Evolutionary conservation across 139 green algal genomes (phyloP), one percentile per base, ranked within the genome.

Genomic region (Chlamydomonas schloesseri): DNA sequence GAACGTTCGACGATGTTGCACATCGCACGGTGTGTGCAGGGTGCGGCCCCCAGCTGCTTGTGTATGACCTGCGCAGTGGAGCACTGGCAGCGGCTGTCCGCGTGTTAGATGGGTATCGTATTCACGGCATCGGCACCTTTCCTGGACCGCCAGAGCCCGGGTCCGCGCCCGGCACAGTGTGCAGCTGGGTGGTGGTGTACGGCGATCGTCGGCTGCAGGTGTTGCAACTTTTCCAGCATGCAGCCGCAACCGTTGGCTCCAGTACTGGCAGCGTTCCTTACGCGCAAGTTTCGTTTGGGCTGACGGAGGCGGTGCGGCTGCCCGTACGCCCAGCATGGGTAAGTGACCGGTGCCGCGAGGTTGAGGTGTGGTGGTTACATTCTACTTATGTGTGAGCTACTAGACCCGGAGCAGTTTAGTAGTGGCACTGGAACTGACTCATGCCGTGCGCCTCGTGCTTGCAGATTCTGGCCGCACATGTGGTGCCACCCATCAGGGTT

Each of bases 181-280:
- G 21, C 15, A 58, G 58, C 36, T 82, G 75, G 75, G 75, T 82
- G 3, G 58, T 46, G 5, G 57, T 82, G 57, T 71, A 82, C 75
- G 75, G 75, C 57, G 75, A 82, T 58, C 75, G 75, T n/a, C 72
- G 75, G 75, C 36, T 82, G 47, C 75, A 82, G 1, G 26, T 71
- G 15, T 28, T 82, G 10, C 58, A 72, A 0, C 75, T 82, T 11
- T 26, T 31, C n/a, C n/a, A n/a, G n/a, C n/a, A n/a, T n/a, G 75
- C 75, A 62, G 20, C 26, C 8, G 55, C 55, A 64, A 10, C 55
- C 55, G 10, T 15, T 4, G 20, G 55, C 28, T 2, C 3, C 64
- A 36, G 26, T 6, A 2, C 23, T n/a, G 70, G 36, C 37, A 9
- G 70, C 37, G 42, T 50, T 5, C 70, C 23, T n/a, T 28, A 37